Evolutionary conservation across 148 eudicot genomes (phyloP).

Genomic region (Chenopodium album): DNA sequence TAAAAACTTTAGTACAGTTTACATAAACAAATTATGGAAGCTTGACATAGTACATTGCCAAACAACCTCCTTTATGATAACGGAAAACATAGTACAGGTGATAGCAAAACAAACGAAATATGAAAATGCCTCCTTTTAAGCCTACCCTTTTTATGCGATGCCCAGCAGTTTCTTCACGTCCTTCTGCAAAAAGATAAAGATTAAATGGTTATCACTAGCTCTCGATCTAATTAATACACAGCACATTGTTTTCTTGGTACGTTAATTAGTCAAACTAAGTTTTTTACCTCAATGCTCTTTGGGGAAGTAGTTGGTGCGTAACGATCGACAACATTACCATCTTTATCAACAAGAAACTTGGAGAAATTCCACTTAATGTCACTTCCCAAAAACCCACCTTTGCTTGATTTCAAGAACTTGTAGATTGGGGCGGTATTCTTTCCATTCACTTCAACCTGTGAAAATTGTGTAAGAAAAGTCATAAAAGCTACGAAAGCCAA

Average conservation of each 20-base stretch:
- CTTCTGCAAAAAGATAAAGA: constrained; percentile 45
- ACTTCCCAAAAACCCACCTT: constrained; percentile 77
- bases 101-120: neutral
- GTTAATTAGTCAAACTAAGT: neutral
- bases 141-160: constrained; percentile 11
- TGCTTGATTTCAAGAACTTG: constrained; percentile 67
- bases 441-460: constrained; percentile 84
- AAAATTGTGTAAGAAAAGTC: neutral
- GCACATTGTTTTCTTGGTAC: neutral
- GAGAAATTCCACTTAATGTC: constrained; percentile 87
- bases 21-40: neutral
- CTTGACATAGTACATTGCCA: neutral
- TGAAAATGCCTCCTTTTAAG: neutral
- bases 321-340: constrained; percentile 78
- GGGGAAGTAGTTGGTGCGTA: constrained; percentile 94
- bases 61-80: neutral
- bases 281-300: constrained; percentile 75
- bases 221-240: neutral
- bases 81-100: neutral
- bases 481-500: neutral
- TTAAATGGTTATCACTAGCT: neutral
- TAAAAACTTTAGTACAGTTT: no score
- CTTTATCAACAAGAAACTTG: constrained; percentile 70
- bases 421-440: constrained; percentile 62
- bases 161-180: constrained; percentile 74